Evolutionary conservation across 2,329 filamentous ascomycete species (phyloP), one percentile per base, ranked within the genome.

Genomic region (Colletotrichum graminicola): DNA sequence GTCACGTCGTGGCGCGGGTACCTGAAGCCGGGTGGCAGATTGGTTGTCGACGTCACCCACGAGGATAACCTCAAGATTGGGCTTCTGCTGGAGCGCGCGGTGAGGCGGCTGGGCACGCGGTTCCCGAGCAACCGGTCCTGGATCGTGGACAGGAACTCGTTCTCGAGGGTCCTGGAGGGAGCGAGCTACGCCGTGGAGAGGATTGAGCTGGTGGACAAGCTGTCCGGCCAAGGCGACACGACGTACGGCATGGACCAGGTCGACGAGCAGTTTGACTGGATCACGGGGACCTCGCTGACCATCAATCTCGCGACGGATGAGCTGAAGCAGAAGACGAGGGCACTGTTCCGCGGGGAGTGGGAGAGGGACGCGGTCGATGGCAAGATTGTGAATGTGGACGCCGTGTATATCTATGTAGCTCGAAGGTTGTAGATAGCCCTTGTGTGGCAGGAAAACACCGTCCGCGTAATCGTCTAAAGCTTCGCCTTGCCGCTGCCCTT

Each of bases 401-500:
- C 72, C 11, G 56, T 78, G 5, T 80, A 81, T 62, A 67, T 78
- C 52, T 80, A 81, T 67, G 67, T 80, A 41, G 78, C 78, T 16
- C 74, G 74, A 39, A 73, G 45, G 21, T 43, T 54, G 1, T 72
- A 66, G 61, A 23, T 2, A 8, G 4, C 23, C 32, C 34, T 16
- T 26, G 18, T 66, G 62, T 43, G 60, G 32, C 29, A 16, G 8
- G 3, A n/a, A 6, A 54, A 54, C n/a, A 12, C 11, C 10, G 26
- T 11, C n/a, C 18, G 41, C 60, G 26, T 71, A 61, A 80, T 29
- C 34, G 34, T 21, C 68, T 80, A 85, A 76, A 89, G 83, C 76
- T 83, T 88, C 0, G 86, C 80, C 67, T 79, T 84, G 0, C 79
- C 84, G 1, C 75, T 73, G 21, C 74, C 74, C 11, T 57, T 70